phyloP scores from a whole-genome alignment of 2,329 filamentous ascomycete genomes.

The Curvularia sp. region DNA sequence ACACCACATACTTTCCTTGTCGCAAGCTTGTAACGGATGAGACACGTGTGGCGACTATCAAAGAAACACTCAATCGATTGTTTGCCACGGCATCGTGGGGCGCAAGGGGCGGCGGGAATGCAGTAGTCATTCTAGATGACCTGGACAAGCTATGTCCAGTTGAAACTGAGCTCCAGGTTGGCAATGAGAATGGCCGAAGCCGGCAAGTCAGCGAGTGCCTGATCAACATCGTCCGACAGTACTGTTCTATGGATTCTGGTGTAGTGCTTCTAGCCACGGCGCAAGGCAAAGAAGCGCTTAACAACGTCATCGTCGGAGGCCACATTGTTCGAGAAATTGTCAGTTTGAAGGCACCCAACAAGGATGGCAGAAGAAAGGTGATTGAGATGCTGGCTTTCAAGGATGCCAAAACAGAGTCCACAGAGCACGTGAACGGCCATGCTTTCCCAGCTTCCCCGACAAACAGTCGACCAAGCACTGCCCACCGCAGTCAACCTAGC shows the following conservation, averaged over 20 bases:
- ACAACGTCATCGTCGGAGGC: constrained; percentile 87
- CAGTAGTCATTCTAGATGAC: constrained; percentile 89
- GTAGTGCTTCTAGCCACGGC: constrained; percentile 90
- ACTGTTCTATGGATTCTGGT: constrained; percentile 78
- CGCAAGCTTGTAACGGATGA: constrained; percentile 89
- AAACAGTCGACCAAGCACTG: constrained; percentile 56
- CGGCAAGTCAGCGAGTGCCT: constrained; percentile 91
- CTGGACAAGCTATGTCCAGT: constrained; percentile 90
- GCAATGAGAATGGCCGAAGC: constrained; percentile 91
- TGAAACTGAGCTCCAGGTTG: constrained; percentile 93
- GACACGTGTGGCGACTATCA: constrained; percentile 85
- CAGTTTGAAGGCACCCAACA: constrained; percentile 87
- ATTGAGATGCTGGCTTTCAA: constrained; percentile 76
- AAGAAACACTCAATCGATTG: constrained; percentile 81
- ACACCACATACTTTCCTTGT: constrained; percentile 86
- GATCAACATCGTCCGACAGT: constrained; percentile 81
- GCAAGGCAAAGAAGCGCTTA: constrained; percentile 89
- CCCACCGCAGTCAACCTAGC: constrained; percentile 55
- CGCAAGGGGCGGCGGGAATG: constrained; percentile 80
- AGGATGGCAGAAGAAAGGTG: constrained; percentile 83
- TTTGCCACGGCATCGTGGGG: constrained; percentile 94
- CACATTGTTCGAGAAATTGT: constrained; percentile 93
- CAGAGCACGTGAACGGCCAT: constrained; percentile 36
- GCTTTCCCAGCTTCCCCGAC: constrained; percentile 54
- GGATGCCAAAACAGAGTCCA: constrained; percentile 39